These are phyloP conservation scores for Torulaspora quercuum DNA, from an alignment of 805 yeast species.

Conservation along the genomic window DNA sequence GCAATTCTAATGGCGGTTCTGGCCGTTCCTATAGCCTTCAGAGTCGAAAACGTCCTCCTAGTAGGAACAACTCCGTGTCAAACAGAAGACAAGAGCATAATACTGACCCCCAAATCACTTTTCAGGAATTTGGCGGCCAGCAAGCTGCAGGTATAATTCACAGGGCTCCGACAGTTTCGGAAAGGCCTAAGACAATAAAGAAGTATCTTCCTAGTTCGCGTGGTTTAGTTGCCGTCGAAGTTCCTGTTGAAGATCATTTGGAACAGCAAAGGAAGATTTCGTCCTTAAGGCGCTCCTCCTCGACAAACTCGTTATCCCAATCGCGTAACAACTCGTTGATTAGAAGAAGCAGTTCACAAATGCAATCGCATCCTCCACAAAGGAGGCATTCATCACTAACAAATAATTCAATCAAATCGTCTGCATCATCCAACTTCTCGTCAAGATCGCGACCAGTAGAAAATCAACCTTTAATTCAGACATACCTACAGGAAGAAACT, in stretches of 20 bases:
- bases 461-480: slow-evolving; percentile 22
- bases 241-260: slow-evolving; percentile 44
- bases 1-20: slow-evolving; percentile 2
- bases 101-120: slow-evolving; percentile 33
- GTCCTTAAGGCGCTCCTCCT: slow-evolving; percentile 17
- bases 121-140: slow-evolving; percentile 36
- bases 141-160: slow-evolving; percentile 31
- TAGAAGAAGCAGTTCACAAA: slow-evolving; percentile 14
- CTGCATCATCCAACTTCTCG: neutral
- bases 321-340: slow-evolving; percentile 12
- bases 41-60: slow-evolving; percentile 10
- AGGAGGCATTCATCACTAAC: slow-evolving; percentile 16
- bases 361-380: slow-evolving; percentile 13
- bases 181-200: slow-evolving; percentile 48
- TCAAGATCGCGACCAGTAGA: slow-evolving; percentile 1
- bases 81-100: slow-evolving; percentile 3
- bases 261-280: slow-evolving; percentile 17
- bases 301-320: slow-evolving; percentile 12
- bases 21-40: slow-evolving; percentile 22
- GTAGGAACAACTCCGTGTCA: slow-evolving; percentile 9
- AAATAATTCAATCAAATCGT: slow-evolving; percentile 1
- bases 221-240: slow-evolving; percentile 68
- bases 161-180: slow-evolving; percentile 25
- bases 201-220: slow-evolving; percentile 71
- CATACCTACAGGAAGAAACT: slow-evolving; percentile 27